Evolutionary conservation across 2,329 filamentous ascomycete genomes (phyloP).

Genomic region (Didymella pinodella): DNA sequence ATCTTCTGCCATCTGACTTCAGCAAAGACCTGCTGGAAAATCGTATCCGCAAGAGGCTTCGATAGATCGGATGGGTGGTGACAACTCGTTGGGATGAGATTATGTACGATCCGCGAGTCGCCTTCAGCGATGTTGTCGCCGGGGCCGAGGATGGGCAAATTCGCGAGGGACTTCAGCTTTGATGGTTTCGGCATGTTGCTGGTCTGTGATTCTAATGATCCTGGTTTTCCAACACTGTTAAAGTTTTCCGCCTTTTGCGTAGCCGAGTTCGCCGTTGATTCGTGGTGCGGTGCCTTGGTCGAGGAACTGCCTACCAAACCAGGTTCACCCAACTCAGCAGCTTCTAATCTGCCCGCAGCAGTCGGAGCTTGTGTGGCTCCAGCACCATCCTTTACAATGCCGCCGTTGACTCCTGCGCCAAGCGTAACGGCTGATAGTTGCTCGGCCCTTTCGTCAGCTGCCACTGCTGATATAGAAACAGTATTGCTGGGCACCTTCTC

Average conservation of each 20-base stretch:
- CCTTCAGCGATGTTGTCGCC: conserved; percentile 75
- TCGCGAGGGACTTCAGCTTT: conserved; percentile 52
- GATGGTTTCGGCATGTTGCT: conserved; percentile 25
- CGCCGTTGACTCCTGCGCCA: not conserved
- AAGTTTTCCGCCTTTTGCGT: not conserved
- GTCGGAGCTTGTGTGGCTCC: not conserved
- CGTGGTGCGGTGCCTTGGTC: not conserved
- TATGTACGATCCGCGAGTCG: conserved; percentile 76
- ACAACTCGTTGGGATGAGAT: conserved; percentile 66
- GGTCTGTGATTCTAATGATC: not conserved
- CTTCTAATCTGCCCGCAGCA: not conserved
- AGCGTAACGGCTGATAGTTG: not conserved
- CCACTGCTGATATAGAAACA: not conserved
- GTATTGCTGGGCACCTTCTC: not conserved
- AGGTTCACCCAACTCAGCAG: not conserved
- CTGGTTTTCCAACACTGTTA: not conserved
- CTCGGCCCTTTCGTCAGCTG: not conserved
- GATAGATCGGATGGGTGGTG: conserved; percentile 37
- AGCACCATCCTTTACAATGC: not conserved
- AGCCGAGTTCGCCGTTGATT: not conserved
- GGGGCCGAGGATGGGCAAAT: conserved; percentile 53
- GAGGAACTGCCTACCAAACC: not conserved
- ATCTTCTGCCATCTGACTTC: conserved; percentile 91
- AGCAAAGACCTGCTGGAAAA: conserved; percentile 73
- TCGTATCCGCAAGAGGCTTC: conserved; percentile 60